These are phyloP conservation scores for Lepidium africanum DNA, from an alignment of 345 rosid species.

Conservation along the genomic window DNA sequence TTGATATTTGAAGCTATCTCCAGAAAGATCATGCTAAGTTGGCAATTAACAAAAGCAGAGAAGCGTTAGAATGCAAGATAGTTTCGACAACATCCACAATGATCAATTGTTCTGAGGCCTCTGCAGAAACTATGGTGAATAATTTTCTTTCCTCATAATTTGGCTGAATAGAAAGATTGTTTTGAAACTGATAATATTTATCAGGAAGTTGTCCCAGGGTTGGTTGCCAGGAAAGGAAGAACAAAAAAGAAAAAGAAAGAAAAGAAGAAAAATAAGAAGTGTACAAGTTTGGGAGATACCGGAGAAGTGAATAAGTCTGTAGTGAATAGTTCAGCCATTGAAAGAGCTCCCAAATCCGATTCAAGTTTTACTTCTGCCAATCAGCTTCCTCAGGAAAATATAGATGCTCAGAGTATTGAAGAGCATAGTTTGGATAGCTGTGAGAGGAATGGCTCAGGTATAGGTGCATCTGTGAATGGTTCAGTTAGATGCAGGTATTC, in stretches of 20 bases:
- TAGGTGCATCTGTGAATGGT: slow-evolving; percentile 17
- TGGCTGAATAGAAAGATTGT: slow-evolving; percentile 12
- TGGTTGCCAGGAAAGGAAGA: slow-evolving; percentile 42
- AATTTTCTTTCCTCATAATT: slow-evolving; percentile 14
- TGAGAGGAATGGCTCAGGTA: slow-evolving; percentile 17
- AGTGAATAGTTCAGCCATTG: slow-evolving; percentile 23
- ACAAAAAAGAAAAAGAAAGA: slow-evolving; percentile 49
- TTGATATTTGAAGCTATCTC: slow-evolving; percentile 8
- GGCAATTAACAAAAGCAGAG: slow-evolving; percentile 23
- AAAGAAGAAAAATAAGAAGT: slow-evolving; percentile 56
- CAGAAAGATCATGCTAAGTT: slow-evolving; percentile 18
- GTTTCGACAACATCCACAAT: slow-evolving; percentile 28
- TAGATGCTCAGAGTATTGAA: slow-evolving; percentile 22
- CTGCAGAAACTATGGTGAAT: slow-evolving; percentile 36
- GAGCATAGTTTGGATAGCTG: slow-evolving; percentile 29
- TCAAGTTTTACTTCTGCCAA: slow-evolving; percentile 28
- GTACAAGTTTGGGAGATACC: slow-evolving; percentile 27
- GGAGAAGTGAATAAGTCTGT: slow-evolving; percentile 22
- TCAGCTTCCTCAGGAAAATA: slow-evolving; percentile 32
- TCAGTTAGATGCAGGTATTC: slow-evolving; percentile 25
- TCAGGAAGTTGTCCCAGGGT: slow-evolving; percentile 57
- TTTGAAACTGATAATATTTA: slow-evolving; percentile 43
- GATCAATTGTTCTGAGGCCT: slow-evolving; percentile 31
- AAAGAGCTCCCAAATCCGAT: slow-evolving; percentile 16
- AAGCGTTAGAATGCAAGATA: slow-evolving; percentile 33